A percentile compares a stretch with the other conserved stretches of the same genome.
phyloP scores from a whole-genome alignment of 2,329 filamentous ascomycete species.

The Emergomyces pasteurianus region DNA sequence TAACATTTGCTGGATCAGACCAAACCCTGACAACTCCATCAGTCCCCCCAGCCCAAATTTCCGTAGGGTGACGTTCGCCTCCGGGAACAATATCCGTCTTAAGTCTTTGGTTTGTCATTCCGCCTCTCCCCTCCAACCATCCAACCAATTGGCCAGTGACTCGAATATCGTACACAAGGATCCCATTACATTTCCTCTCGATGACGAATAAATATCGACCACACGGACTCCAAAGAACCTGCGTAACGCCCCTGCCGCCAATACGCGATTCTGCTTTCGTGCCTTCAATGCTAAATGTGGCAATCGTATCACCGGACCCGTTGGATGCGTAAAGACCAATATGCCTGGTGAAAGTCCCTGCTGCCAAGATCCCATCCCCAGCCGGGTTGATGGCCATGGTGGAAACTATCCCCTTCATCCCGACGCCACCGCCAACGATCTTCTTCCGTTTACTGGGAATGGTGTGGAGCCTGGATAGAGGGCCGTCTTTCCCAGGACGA shows the following conservation, averaged over 20 bases:
- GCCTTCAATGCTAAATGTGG: conserved; percentile 38
- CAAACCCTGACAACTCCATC: conserved; percentile 45
- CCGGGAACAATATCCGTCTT: conserved; percentile 39
- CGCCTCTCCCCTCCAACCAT: conserved; percentile 36
- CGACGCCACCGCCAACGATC: conserved; percentile 34
- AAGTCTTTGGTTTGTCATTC: conserved; percentile 43
- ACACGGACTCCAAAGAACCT: conserved; percentile 46
- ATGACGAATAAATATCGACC: conserved; percentile 47
- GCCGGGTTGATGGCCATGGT: conserved; percentile 36
- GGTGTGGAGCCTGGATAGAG: conserved; percentile 34
- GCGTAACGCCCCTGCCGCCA: conserved; percentile 43
- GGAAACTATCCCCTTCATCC: conserved; percentile 46
- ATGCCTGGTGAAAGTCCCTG: conserved; percentile 45
- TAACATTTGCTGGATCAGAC: conserved; percentile 32
- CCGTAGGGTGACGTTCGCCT: conserved; percentile 28
- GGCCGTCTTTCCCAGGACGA: conserved; percentile 34
- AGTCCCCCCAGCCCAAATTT: conserved; percentile 48
- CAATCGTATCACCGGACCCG: conserved; percentile 38
- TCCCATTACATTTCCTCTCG: conserved; percentile 44
- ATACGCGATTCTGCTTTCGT: conserved; percentile 27
- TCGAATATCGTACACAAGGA: conserved; percentile 49
- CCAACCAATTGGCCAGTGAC: conserved; percentile 40
- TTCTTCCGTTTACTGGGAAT: conserved; percentile 39
- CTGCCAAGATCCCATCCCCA: conserved; percentile 40
- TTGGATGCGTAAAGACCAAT: conserved; percentile 44